Percentiles rank a stretch among this genome's conserved stretches.
Evolutionary conservation across 306 rosid species (phyloP).

Genomic region (Vigna hirtella): DNA sequence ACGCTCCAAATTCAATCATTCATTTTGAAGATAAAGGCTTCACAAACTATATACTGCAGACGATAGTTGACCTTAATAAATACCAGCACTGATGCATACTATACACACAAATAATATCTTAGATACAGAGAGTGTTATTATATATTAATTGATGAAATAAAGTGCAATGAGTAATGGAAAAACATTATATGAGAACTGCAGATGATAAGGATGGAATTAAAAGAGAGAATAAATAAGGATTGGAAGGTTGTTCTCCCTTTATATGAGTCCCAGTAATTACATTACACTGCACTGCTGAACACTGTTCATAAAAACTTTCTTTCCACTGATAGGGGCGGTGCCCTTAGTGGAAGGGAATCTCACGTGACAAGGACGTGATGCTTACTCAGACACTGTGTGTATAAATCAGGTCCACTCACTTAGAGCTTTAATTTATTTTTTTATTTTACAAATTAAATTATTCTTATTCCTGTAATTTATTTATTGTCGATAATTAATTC

Average conservation of each 20-base stretch:
- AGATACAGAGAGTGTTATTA: no score
- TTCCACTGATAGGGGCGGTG: slow-evolving; percentile 51
- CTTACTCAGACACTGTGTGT: background rate
- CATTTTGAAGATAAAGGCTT: background rate
- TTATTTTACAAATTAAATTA: background rate
- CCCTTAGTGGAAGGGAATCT: slow-evolving; percentile 53
- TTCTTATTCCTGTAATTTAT: no score
- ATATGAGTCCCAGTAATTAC: background rate
- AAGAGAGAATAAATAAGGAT: background rate
- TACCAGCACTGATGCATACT: no score
- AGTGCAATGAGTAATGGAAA: no score
- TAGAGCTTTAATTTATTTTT: background rate
- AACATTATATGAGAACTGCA: background rate
- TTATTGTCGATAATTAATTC: background rate
- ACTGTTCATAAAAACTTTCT: background rate
- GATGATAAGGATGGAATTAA: slow-evolving; percentile 25
- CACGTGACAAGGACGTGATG: slow-evolving; percentile 64
- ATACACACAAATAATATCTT: no score
- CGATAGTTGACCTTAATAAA: no score
- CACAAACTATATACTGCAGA: no score
- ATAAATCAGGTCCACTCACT: slow-evolving; percentile 12
- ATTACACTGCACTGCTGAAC: background rate
- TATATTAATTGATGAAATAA: no score
- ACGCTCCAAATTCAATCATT: background rate
- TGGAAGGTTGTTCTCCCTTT: background rate